Conservation (phyloP, 176 grass and related monocot genomes). For the Carex kokanica region DNA sequence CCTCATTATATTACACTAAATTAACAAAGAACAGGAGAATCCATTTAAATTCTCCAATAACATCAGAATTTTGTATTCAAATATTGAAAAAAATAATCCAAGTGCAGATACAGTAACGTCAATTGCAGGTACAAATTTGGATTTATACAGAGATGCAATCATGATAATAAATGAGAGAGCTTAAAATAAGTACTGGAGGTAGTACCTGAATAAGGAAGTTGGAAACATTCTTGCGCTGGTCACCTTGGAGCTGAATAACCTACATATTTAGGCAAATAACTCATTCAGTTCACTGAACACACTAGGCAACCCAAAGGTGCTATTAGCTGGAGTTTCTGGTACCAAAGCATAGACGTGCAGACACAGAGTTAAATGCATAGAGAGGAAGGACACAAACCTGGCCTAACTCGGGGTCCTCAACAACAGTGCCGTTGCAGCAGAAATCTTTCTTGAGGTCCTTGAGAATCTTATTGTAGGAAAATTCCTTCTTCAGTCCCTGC, state of each 20-base stretch:
- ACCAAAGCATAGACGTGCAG: background rate
- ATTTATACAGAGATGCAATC: background rate
- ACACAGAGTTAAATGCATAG: background rate
- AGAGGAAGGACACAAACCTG: slow-evolving; percentile 16
- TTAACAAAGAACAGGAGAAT: background rate
- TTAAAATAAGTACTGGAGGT: background rate
- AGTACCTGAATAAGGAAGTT: slow-evolving; percentile 45
- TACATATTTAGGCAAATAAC: slow-evolving; percentile 13
- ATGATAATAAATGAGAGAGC: background rate
- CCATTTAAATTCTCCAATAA: background rate
- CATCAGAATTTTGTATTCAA: slow-evolving; percentile 14
- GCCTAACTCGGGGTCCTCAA: slow-evolving; percentile 50
- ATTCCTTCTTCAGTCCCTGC: slow-evolving; percentile 43
- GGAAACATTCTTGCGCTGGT: slow-evolving; percentile 45
- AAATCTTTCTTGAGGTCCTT: slow-evolving; percentile 56
- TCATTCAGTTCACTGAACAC: slow-evolving; percentile 5
- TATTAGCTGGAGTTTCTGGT: background rate
- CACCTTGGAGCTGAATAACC: slow-evolving; percentile 56
- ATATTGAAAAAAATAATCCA: background rate
- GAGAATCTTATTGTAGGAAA: slow-evolving; percentile 44
- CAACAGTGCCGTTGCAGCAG: slow-evolving; percentile 48
- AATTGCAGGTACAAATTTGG: background rate
- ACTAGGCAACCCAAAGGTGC: background rate
- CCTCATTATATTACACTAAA: background rate
- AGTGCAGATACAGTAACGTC: background rate